Percentiles rank a stretch among this genome's conserved stretches.
phyloP scores from a whole-genome alignment of 768 basidiomycete species.

The Suillus weaverae region DNA sequence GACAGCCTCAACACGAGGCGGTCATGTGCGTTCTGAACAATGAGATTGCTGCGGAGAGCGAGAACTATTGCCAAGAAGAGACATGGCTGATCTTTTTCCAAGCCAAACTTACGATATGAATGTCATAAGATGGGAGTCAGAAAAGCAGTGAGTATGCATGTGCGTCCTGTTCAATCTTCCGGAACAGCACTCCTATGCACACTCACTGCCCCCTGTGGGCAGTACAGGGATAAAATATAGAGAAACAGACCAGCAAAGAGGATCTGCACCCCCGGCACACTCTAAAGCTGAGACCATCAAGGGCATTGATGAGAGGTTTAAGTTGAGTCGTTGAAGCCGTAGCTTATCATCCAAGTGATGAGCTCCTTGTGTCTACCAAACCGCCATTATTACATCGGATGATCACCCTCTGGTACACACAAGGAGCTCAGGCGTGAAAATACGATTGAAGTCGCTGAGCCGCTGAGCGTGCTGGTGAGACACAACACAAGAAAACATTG shows the following conservation, averaged over 20 bases:
- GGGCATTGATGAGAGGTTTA: neutral
- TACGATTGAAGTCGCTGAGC: neutral
- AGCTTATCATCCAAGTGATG: neutral
- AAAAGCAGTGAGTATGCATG: neutral
- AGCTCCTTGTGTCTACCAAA: neutral
- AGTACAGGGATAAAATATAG: neutral
- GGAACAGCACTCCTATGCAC: neutral
- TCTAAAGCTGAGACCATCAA: neutral
- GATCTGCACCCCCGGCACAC: neutral
- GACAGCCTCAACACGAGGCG: neutral
- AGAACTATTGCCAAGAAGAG: neutral
- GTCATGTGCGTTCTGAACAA: neutral
- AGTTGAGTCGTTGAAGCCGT: neutral
- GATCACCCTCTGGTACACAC: neutral
- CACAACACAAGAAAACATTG: neutral
- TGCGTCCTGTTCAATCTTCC: neutral
- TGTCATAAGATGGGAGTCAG: neutral
- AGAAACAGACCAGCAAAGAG: neutral
- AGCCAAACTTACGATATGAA: neutral
- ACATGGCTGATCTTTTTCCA: neutral
- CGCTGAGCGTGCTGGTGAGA: neutral
- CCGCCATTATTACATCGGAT: neutral
- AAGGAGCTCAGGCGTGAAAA: neutral
- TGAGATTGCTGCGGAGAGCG: neutral
- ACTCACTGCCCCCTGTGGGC: neutral